phyloP scores from a whole-genome alignment of 257 asterid genomes.

The Coffea canephora region DNA sequence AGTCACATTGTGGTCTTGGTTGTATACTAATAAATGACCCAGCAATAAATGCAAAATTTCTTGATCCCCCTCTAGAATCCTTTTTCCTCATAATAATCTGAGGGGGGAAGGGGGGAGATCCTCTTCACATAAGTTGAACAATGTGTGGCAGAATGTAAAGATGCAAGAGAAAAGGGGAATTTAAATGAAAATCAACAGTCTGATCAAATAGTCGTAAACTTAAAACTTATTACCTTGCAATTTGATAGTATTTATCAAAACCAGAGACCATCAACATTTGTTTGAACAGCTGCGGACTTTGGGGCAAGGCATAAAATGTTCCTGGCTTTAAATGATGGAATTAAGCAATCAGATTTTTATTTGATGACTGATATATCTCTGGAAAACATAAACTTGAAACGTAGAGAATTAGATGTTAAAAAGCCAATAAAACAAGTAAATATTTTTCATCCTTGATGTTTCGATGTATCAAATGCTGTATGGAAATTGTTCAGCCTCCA shows the following conservation, averaged over 20 bases:
- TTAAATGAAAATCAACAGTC: neutral
- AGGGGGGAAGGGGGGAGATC: neutral
- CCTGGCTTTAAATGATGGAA: constrained; percentile 72
- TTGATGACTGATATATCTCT: constrained; percentile 19
- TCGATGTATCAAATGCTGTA: neutral
- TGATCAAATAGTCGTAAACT: neutral
- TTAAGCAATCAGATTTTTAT: constrained; percentile 33
- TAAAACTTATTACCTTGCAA: constrained; percentile 68
- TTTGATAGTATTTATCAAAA: constrained; percentile 85
- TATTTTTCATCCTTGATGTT: neutral
- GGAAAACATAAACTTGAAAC: neutral
- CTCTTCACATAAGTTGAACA: neutral
- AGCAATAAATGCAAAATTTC: neutral
- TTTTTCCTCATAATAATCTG: neutral
- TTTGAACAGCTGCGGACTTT: constrained; percentile 98
- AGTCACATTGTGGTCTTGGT: neutral
- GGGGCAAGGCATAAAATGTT: constrained; percentile 95
- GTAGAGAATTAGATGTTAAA: neutral
- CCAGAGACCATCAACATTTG: constrained; percentile 99
- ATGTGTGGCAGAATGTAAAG: neutral
- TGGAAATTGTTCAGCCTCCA: neutral
- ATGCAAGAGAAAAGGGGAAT: constrained; percentile 2
- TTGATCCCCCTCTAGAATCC: neutral
- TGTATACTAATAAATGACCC: neutral
- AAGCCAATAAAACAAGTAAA: neutral